Evolutionary conservation across 179 eudicot species (phyloP), one percentile per base, ranked within the genome.

Genomic region (Beta macrorhiza): DNA sequence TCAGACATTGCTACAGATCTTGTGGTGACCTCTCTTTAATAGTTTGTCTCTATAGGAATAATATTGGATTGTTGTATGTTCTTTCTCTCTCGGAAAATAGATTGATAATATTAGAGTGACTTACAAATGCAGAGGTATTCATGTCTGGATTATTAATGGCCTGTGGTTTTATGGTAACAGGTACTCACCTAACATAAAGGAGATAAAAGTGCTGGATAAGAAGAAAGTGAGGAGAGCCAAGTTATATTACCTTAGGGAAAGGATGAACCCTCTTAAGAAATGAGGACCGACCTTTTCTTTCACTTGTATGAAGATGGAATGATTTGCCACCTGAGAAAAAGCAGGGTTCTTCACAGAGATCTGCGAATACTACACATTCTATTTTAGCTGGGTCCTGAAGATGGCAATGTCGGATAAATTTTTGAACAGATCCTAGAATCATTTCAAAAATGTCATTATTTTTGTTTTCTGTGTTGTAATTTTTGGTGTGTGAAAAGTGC

Each of bases 201-300:
- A 93, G 88, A 87, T 92, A 51, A 88, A 85, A 87, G 89, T 93
- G 79, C 78, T 95, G 83, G 97, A 93, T 80, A 93, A 90, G 88
- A 93, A 89, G 93, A 92, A 89, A 86, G 93, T 93, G 82, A 90
- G 97, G 86, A 91, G 98, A 89, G 98, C 98, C 81, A 95, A 95
- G 91, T 91, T 95, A 61, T 95, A 95, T 90, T 92, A 93, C 82
- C 93, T 93, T 65, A 88, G 97, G 83, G 95, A 91, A 17, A 93
- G 77, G 87, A 85, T 92, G 97, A 93, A 93, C 74, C 82, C 95
- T 13, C 92, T 91, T 6, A 90, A 77, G 90, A 92, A 87, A 80
- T 80, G 90, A 70, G 76, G 82, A 76, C 79, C 68, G 16, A 61
- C 17, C 74, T 17, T 75, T 6, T 57, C 15, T 59, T 61, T n/a